Base-by-base conservation (phyloP, 2,329 filamentous ascomycete species). In the Pezicula radicicola region DNA sequence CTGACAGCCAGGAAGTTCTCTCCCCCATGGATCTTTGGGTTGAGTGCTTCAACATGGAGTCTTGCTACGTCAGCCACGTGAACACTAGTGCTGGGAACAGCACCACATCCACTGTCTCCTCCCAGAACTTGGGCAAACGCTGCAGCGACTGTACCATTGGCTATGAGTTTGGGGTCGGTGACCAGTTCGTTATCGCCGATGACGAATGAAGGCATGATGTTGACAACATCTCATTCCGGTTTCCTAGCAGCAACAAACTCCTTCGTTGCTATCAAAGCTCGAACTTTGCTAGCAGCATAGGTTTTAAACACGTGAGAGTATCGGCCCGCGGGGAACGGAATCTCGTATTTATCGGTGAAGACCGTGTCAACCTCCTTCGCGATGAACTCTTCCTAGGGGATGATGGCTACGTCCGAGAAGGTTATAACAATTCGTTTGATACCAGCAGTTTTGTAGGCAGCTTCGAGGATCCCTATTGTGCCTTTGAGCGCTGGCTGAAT, bases 361-460 rank as follows among this genome's bases (percentile, higher is more conserved):
- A 62, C 53, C 3, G 54, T 60, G 28, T 62, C 60, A 9, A 56
- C 55, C 45, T 58, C 55, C 25, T 55, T 56, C 19, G 48, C 41
- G 37, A 60, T 58, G 49, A 60, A 55, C 10, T 56, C 53, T 35
- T 55, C 51, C 56, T 53, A 60, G 10, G 55, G 55, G 40, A 55
- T 54, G 33, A 86, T 83, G 0, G 81, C 74, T 1, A 60, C 55
- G 33, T 66, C 60, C 1, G 72, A 75, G 5, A 66, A 70, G 2
- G 74, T 76, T 46, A 77, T 71, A 16, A 76, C 68, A 8, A 77
- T 58, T 13, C 70, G 66, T 50, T 68, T 64, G n/a, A 77, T 63
- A 0, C 59, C 65, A 69, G 12, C 64, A 1, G 60, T 54, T 48
- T 68, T 68, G 15, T 60, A 42, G 1, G 72, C 73, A 0, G 72